Base-by-base conservation (phyloP, 73 alveolate genomes). In the Paramecium pentaurelia region DNA sequence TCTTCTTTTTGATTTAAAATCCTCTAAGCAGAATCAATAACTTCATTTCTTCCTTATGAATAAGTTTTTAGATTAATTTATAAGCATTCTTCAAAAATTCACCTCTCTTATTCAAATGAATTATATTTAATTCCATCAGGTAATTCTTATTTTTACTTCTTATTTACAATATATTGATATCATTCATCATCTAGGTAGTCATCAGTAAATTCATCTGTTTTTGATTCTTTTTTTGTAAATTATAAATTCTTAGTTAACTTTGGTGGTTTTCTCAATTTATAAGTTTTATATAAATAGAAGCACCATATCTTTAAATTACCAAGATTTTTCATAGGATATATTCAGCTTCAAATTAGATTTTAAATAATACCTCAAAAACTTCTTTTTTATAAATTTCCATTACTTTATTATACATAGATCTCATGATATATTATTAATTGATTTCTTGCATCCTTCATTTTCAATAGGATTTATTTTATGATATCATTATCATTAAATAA, bases 311-410 rank as follows among this genome's bases (percentile, higher is more conserved):
- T 75, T 36, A 75, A 18, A 37, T 42, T 75, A 5, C 64, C 91
- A 3, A 77, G 91, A 47, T 45, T 45, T 80, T 80, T 45, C 18
- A 80, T 18, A 6, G 91, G 91, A 45, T 80, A 80, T 44, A 77
- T 77, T 80, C 45, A 4, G 77, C 73, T 44, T 80, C 77, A 2
- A 80, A 28, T 11, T 20, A 2, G 14, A 80, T 18, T 80, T 80
- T 80, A 20, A 80, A 80, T 5, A 28, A 64, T 28, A 12, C 11
- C 11, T 12, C 28, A 6, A 64, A 11, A 64, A 28, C 84, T 64
- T 64, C 22, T 9, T 64, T 32, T 5, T 54, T 8, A 28, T 64
- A 64, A 0, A 32, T 28, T 12, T 64, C 84, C 11, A 3, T 64
- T 64, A 28, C 42, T 32, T 28, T 64, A 32, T 64, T 64, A 28